phyloP scores from a whole-genome alignment of 257 asterid species.

The Penstemon eatonii region DNA sequence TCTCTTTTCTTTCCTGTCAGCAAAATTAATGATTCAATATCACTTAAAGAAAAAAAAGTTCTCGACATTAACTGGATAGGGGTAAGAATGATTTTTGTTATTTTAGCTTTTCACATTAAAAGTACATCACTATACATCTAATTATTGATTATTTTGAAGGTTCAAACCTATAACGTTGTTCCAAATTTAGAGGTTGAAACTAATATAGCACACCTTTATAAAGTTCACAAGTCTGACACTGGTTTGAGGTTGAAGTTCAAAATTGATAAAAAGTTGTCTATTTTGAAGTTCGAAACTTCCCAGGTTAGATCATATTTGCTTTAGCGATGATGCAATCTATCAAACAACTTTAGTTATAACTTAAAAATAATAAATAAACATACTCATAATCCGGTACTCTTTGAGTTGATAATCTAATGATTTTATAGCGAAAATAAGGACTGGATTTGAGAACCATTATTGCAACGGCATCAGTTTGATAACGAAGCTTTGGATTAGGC shows the following conservation, averaged over 20 bases:
- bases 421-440: constrained; percentile 27
- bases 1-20: constrained; percentile 95
- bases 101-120: too few species aligned
- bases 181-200: too few species aligned
- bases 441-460: constrained; percentile 15
- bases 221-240: too few species aligned
- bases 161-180: too few species aligned
- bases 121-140: too few species aligned
- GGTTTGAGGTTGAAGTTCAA: constrained; percentile 80
- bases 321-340: too few species aligned
- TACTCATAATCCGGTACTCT: not conserved
- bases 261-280: constrained; percentile 90
- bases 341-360: too few species aligned
- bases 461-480: not conserved
- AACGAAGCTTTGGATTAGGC: constrained; percentile 29
- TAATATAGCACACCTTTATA: too few species aligned
- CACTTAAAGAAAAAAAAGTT: constrained; percentile 78
- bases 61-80: constrained; percentile 69
- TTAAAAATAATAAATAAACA: too few species aligned
- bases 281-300: constrained; percentile 90
- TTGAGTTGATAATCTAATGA: constrained; percentile 13
- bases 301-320: constrained; percentile 51
- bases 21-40: constrained; percentile 93
- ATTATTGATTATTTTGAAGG: too few species aligned
- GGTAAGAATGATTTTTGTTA: too few species aligned